phyloP scores from a whole-genome alignment of 345 rosid species.

The Ceriops decandra region DNA sequence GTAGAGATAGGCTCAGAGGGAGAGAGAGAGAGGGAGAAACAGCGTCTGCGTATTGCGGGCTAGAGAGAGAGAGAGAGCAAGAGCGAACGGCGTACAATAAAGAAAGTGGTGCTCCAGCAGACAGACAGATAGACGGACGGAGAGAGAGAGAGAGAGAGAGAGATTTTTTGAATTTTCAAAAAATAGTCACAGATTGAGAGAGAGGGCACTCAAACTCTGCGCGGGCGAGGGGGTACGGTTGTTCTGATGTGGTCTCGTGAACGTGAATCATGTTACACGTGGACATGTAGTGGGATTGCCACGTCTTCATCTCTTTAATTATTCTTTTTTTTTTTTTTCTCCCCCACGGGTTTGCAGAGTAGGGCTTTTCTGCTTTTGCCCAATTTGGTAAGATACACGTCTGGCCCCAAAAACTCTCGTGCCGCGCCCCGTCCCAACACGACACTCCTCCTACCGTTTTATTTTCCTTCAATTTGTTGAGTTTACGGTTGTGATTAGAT shows the following conservation, averaged over 20 bases:
- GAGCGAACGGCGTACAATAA: conserved; percentile 24
- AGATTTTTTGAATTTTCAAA: conserved; percentile 70
- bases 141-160: not conserved
- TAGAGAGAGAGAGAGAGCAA: not conserved
- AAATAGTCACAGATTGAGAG: conserved; percentile 15
- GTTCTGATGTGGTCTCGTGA: not conserved
- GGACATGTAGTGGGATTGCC: not conserved
- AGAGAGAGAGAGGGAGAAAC: no score
- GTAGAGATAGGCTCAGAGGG: no score
- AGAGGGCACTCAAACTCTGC: conserved; percentile 10
- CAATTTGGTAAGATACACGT: no score
- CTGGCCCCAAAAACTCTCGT: no score
- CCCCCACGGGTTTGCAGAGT: no score
- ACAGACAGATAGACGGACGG: no score
- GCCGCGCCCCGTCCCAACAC: no score
- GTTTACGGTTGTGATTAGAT: no score
- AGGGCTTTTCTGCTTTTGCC: no score
- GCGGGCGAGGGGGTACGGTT: conserved; percentile 34
- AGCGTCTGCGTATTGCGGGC: not conserved
- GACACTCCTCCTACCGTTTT: no score
- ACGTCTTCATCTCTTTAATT: not conserved
- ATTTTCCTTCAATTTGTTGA: no score
- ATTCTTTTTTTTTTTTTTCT: no score
- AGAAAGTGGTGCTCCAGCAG: not conserved
- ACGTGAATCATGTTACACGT: not conserved